Percentiles rank a stretch among this genome's conserved stretches.
Conservation (phyloP, 371 early-diverging fungal genomes). For the Mortierella sp. region DNA sequence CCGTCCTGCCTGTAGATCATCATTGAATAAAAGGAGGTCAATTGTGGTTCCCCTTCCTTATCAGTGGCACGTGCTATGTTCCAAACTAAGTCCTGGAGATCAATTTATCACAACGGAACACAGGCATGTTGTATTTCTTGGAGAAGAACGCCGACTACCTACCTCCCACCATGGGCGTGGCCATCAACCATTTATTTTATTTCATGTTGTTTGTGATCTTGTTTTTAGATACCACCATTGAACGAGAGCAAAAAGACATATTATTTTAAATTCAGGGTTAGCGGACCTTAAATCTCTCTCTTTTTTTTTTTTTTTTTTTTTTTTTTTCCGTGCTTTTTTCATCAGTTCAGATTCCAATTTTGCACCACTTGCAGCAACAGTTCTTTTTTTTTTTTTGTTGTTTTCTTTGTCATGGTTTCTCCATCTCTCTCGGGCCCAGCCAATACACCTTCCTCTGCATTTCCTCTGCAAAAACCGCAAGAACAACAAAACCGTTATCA, state of each 20-base stretch:
- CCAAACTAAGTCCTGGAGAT: not conserved
- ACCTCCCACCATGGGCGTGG: not conserved
- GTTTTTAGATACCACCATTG: not conserved
- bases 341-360: slow-evolving; percentile 16
- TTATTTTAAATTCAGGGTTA: not conserved
- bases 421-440: not conserved
- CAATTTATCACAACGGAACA: no score
- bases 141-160: not conserved
- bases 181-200: not conserved
- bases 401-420: not conserved
- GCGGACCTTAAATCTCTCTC: slow-evolving; percentile 6
- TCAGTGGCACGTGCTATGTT: not conserved
- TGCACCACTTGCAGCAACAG: not conserved
- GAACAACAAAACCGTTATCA: not conserved
- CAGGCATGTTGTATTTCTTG: no score
- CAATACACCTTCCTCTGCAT: not conserved
- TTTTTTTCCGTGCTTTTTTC: not conserved
- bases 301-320: slow-evolving; percentile 9
- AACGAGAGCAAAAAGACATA: not conserved
- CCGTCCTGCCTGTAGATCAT: not conserved
- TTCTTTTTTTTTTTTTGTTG: not conserved
- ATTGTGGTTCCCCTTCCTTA: not conserved
- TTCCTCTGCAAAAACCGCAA: not conserved
- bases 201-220: not conserved
- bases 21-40: slow-evolving; percentile 4